phyloP scores from a whole-genome alignment of 2,329 filamentous ascomycete species.

The Pseudomassariella vexata region DNA sequence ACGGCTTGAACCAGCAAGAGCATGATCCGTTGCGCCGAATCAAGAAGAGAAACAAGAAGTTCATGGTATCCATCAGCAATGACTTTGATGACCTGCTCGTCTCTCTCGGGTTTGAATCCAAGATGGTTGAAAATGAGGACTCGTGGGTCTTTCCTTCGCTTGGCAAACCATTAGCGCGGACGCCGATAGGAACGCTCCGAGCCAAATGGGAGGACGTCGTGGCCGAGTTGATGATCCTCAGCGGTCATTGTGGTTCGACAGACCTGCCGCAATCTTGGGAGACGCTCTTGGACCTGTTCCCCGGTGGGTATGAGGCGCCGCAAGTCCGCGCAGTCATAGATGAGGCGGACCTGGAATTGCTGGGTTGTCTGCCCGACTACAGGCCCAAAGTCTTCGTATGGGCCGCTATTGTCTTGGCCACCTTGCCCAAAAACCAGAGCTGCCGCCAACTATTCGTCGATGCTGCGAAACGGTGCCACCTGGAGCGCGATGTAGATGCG shows the following conservation, averaged over 20 bases:
- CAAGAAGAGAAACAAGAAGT: constrained; percentile 51
- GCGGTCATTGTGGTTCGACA: no score
- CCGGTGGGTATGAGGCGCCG: no score
- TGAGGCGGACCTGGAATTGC: constrained; percentile 14
- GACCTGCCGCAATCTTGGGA: no score
- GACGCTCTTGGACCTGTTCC: no score
- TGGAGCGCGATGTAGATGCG: constrained; percentile 17
- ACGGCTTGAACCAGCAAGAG: constrained; percentile 35
- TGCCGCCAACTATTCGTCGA: constrained; percentile 17
- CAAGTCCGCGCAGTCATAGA: no score
- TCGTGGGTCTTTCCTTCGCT: constrained; percentile 26
- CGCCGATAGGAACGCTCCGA: constrained; percentile 25
- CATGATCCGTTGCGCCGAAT: constrained; percentile 35
- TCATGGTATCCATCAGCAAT: constrained; percentile 46
- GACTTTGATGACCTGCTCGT: constrained; percentile 43
- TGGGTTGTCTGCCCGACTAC: constrained; percentile 21
- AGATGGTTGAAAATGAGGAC: constrained; percentile 30
- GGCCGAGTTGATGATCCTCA: constrained; percentile 16
- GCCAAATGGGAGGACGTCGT: constrained; percentile 21
- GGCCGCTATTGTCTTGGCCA: constrained; percentile 21
- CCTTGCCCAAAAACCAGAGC: constrained; percentile 16
- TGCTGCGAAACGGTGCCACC: constrained; percentile 19
- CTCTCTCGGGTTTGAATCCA: constrained; percentile 38
- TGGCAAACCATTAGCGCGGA: constrained; percentile 30
- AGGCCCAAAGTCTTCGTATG: constrained; percentile 18